phyloP scores from a whole-genome alignment of 148 eudicot genomes.

The Persicaria tinctoria region DNA sequence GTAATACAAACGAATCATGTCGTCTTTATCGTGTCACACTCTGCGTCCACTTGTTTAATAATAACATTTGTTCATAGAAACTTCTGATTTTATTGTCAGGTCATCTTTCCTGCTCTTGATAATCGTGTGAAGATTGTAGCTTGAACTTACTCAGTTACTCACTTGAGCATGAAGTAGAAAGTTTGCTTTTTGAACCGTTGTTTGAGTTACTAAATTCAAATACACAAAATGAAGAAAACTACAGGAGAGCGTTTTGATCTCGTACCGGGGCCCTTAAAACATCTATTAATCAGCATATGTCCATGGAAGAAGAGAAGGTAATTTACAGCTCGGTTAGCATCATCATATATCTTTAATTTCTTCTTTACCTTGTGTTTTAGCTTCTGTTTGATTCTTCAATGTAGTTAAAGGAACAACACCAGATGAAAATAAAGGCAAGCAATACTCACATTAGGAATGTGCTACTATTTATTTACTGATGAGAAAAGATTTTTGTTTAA shows the following conservation, averaged over 20 bases:
- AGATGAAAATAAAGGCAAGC: too few relatives aligned
- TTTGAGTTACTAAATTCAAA: constrained; percentile 56
- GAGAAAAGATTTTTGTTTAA: too few relatives aligned
- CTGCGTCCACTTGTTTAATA: not conserved
- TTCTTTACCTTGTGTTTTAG: too few relatives aligned
- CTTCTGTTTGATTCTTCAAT: too few relatives aligned
- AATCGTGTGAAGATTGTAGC: constrained; percentile 98
- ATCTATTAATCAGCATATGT: constrained; percentile 94
- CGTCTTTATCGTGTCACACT: not conserved
- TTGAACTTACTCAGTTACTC: constrained; percentile 88
- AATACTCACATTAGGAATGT: too few relatives aligned
- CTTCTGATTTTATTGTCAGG: too few relatives aligned
- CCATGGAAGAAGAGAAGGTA: constrained; percentile 98
- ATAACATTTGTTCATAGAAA: not conserved
- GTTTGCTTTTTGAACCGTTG: constrained; percentile 83
- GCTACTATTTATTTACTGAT: too few relatives aligned
- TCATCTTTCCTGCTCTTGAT: constrained; percentile 96
- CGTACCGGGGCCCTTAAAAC: constrained; percentile 93
- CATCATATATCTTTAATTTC: not conserved
- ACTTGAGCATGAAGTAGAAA: constrained; percentile 94
- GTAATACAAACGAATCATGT: not conserved
- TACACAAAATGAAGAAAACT: constrained; percentile 59
- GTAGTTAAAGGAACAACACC: too few relatives aligned
- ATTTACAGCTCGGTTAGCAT: not conserved
- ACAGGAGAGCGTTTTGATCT: constrained; percentile 80